Base-by-base conservation (phyloP, 139 green algal genomes). In the Nannochloris sp. region DNA sequence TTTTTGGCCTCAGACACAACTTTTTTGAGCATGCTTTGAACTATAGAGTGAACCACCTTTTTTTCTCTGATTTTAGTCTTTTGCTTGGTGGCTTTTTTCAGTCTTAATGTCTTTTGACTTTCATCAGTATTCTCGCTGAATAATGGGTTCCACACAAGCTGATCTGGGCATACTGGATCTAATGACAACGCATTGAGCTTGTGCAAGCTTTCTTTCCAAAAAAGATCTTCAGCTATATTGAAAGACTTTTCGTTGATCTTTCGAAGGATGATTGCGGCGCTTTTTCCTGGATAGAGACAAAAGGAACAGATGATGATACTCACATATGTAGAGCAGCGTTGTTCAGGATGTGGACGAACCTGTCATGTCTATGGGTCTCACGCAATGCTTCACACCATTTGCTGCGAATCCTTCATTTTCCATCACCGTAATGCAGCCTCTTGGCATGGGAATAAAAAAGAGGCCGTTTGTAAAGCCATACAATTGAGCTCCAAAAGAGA, bases 321-420 rank as follows among this genome's bases (percentile, higher is more conserved):
- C 23, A 27, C 37, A 54, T 3, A 21, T n/a, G 49, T 4, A 5
- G 54, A 4, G 19, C 18, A 57, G 5, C 27, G 27, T 29, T 5
- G 16, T 48, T 54, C 16, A 60, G 25, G 63, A 3, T 18, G 24
- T 9, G 4, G n/a, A 25, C 46, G 15, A 25, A 53, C 46, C 46
- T 53, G 57, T 50, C 82, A 90, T 87, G 70, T 90, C 83, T 4
- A 68, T 60, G 4, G 83, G 82, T 6, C 83, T 65, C 21, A 90
- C 81, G 48, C 82, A 89, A 73, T 90, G 83, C 72, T 89, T 89
- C 15, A 89, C 53, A 11, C 75, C 79, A 48, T 81, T 80, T 19
- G 77, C 83, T 1, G 83, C 83, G 64, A 86, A 90, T 11, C 76
- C 73, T 5, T 62, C 72, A 10, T 75, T 49, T 56, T 85, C 55